These are phyloP conservation scores for Sicyos baderoa DNA, from an alignment of 306 rosid genomes.

Conservation along the genomic window DNA sequence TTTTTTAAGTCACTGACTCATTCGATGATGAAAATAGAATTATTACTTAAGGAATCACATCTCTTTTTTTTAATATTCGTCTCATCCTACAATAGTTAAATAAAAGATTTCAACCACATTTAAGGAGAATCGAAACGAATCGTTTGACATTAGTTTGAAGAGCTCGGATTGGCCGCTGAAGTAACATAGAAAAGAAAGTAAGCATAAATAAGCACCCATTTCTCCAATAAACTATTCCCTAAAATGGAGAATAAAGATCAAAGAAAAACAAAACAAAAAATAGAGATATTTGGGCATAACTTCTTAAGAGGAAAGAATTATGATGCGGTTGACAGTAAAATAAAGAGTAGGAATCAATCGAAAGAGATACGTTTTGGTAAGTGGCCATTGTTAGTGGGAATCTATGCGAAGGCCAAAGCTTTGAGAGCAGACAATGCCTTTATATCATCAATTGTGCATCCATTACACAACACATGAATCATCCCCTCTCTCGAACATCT, in stretches of 20 bases:
- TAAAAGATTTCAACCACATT: too few species aligned
- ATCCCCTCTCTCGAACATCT: neutral
- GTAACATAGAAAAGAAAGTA: too few species aligned
- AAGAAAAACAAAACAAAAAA: neutral
- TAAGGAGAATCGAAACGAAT: too few species aligned
- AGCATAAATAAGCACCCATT: neutral
- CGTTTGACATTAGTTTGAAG: too few species aligned
- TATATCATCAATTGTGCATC: conserved; percentile 5
- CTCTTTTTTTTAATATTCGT: too few species aligned
- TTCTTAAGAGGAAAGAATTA: neutral
- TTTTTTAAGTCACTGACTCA: too few species aligned
- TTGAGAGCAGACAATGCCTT: neutral
- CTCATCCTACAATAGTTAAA: too few species aligned
- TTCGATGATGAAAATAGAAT: neutral
- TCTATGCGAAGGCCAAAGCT: conserved; percentile 15
- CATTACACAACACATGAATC: neutral
- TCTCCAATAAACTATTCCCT: neutral
- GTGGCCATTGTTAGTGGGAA: conserved; percentile 15
- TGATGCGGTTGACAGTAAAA: neutral
- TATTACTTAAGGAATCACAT: neutral
- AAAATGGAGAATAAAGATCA: conserved; percentile 1
- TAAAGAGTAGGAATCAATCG: neutral
- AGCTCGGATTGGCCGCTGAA: too few species aligned
- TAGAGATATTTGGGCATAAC: conserved; percentile 1
- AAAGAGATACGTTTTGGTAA: conserved; percentile 2